Conservation (phyloP, 345 rosid genomes). For the Raphanus raphanistrum region DNA sequence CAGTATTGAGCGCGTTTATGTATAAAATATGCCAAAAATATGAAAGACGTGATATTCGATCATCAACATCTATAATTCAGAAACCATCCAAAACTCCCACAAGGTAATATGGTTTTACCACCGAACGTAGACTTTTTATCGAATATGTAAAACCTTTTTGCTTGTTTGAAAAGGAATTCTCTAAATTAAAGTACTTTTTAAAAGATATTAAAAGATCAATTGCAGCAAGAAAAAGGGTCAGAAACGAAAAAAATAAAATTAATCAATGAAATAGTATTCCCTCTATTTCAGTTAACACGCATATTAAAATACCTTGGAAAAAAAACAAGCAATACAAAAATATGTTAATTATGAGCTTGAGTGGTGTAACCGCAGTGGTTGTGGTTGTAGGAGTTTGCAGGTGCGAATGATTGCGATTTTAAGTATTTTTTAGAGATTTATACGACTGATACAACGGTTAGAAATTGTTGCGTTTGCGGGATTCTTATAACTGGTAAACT, state of each 20-base stretch:
- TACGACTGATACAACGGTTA: too few species aligned
- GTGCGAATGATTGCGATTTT: too few species aligned
- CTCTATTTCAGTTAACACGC: neutral
- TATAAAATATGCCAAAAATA: neutral
- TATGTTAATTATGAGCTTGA: too few species aligned
- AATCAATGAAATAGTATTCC: neutral
- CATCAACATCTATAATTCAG: conserved; percentile 9
- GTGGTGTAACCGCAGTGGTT: too few species aligned
- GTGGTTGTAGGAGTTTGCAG: too few species aligned
- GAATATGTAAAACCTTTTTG: too few species aligned
- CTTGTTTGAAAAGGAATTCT: neutral
- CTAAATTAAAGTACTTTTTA: neutral
- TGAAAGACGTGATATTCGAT: neutral
- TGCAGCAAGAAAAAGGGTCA: neutral
- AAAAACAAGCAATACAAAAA: too few species aligned
- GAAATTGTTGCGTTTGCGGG: too few species aligned
- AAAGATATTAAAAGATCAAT: too few species aligned
- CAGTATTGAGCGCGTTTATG: neutral
- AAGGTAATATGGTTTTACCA: neutral
- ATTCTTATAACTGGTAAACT: too few species aligned
- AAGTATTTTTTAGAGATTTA: too few species aligned
- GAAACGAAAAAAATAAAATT: neutral
- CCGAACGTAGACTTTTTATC: neutral
- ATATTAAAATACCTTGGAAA: too few species aligned
- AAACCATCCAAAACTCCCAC: neutral